Base-by-base conservation (phyloP, 2,329 filamentous ascomycete genomes). In the Arthroderma sp. region DNA sequence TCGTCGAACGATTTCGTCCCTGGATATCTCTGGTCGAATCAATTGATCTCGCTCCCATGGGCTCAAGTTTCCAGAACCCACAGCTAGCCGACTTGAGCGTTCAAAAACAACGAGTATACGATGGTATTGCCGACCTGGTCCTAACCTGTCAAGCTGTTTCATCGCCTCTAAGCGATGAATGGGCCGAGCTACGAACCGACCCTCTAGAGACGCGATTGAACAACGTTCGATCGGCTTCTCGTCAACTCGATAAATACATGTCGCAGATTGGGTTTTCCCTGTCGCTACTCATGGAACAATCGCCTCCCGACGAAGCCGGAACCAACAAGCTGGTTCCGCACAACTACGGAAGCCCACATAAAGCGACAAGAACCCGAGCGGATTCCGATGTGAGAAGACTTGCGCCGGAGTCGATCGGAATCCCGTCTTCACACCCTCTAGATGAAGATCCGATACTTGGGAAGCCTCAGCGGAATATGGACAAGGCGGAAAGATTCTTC, bases 101-200 rank as follows among this genome's bases (percentile, higher is more conserved):
- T 30, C 85, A 94, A 61, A 96, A 96, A 65, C 91, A 98, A 62
- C 84, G 83, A 54, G 72, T 94, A 11, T 96, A 96, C 63, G 91
- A 96, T 62, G 83, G 87, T 47, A 83, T 94, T 45, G 88, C 87
- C 6, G 91, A 96, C 60, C 74, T 98, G 29, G 68, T 96, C 3
- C 67, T 94, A 41, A 80, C 82, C 47, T 95, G 88, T 57, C 91
- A 98, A 64, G 80, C 84, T 27, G 83, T 96, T n/a, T 85, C 87
- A 4, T 85, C 85, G 6, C 91, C 91, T 4, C 65, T 98, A 37
- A 85, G 83, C 6, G 91, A 98, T 59, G 91, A 98, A 65, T 98
- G 91, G 91, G 79, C 88, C 3, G 87, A 94, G 60, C 72, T 88
- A n/a, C 80, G 87, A 37, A 86, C 87, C 1, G 86, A 94, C 59